A percentile compares a stretch with the other conserved stretches of the same genome.
Conservation (phyloP, 371 early-diverging fungal species). For the Coemansia sp. region DNA sequence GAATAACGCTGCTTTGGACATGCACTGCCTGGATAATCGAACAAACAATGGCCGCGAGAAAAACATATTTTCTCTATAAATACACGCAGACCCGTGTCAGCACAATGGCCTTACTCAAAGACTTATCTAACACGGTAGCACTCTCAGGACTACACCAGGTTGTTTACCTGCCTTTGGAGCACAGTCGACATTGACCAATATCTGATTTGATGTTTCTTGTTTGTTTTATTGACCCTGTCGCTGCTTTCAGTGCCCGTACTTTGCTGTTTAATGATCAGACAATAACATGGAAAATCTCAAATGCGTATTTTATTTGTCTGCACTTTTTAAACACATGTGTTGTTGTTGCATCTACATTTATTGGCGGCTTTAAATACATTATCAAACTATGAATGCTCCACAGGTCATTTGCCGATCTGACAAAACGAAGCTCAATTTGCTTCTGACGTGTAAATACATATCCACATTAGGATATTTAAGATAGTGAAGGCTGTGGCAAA, state of each 20-base stretch:
- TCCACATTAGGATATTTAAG: slow-evolving; percentile 9
- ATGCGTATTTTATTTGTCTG: background rate
- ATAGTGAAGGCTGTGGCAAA: background rate
- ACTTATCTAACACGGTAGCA: too few species aligned
- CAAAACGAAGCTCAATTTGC: background rate
- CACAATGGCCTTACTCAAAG: too few species aligned
- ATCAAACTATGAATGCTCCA: background rate
- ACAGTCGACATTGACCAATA: background rate
- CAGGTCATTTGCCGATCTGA: background rate
- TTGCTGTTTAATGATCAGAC: background rate
- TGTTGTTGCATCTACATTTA: background rate
- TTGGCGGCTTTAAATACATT: background rate
- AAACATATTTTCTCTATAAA: background rate
- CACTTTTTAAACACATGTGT: background rate
- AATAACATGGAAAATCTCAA: background rate
- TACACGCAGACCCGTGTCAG: slow-evolving; percentile 10
- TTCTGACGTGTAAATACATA: background rate
- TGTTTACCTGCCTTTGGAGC: background rate
- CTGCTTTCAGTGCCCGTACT: background rate
- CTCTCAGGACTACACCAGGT: too few species aligned
- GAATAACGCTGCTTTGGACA: background rate
- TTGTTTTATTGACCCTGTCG: background rate
- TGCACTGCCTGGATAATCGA: background rate
- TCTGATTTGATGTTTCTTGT: background rate
- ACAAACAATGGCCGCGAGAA: slow-evolving; percentile 3